Evolutionary conservation across 495 filamentous ascomycete genomes (phyloP).

Genomic region (Friedmanniomyces endolithicus): DNA sequence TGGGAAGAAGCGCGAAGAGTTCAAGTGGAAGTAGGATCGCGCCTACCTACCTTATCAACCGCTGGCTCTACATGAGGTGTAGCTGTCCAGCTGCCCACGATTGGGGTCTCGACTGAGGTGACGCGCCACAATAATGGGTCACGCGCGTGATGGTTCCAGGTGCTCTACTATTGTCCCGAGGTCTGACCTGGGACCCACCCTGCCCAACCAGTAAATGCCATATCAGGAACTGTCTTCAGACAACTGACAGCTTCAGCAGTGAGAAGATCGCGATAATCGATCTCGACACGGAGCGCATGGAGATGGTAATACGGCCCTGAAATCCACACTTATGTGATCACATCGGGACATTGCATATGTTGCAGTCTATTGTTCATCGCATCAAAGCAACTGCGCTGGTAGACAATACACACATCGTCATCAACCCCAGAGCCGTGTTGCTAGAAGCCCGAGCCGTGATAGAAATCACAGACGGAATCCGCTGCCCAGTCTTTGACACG

Average conservation of each 20-base stretch:
- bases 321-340: too few relatives aligned
- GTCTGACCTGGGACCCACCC: not conserved
- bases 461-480: not conserved
- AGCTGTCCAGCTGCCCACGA: not conserved
- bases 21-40: too few relatives aligned
- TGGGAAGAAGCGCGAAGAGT: too few relatives aligned
- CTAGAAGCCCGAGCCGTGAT: not conserved
- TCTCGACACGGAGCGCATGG: too few relatives aligned
- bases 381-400: not conserved
- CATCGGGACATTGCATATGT: not conserved
- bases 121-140: too few relatives aligned
- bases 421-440: not conserved
- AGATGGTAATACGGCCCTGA: too few relatives aligned
- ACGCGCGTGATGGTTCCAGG: not conserved
- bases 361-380: not conserved
- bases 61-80: too few relatives aligned
- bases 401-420: not conserved
- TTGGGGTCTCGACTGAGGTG: not conserved
- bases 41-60: too few relatives aligned
- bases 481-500: not conserved
- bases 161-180: not conserved
- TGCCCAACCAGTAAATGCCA: not conserved
- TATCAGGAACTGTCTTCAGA: not conserved
- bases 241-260: too few relatives aligned
- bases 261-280: too few relatives aligned